Base-by-base conservation (phyloP, 257 asterid species). In the Nemophila menziesii region DNA sequence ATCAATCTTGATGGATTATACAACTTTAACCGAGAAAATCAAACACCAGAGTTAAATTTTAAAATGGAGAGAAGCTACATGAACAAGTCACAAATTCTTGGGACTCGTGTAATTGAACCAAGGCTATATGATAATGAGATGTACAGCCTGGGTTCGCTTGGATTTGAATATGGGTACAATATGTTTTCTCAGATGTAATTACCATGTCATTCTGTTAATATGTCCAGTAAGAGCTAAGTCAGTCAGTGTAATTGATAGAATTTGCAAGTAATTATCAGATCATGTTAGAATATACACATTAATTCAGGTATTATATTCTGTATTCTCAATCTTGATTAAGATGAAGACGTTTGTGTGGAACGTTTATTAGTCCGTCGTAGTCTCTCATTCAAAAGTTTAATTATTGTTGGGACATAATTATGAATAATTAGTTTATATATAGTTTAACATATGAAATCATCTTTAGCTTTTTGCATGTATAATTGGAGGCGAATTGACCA, bases 41-140 rank as follows among this genome's bases (percentile, higher is more conserved):
- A 58, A 23, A 93, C 77, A 41, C 56, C 58, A 3, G 14, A 57
- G 9, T 52, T 66, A 71, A 76, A 80, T 40, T 73, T 78, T 46
- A 56, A 55, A 54, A 38, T 64, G 11, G 49, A 64, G 0, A 68
- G 49, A 22, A 11, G 54, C 46, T 16, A 46, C 49, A 29, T 58
- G 0, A 46, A 58, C 50, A 48, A 58, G 27, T 16, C 39, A 14
- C 72, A 60, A 58, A 56, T 63, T 46, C 66, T 60, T 7, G 71
- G 55, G 40, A 27, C 22, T 20, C 19, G 61, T 8, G 29, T 71
- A 2, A 1, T 29, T 1, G 80, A 62, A 12, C 38, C 63, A 40
- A 73, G 58, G 46, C 15, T 63, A 33, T 66, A 47, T 19, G 65
- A 61, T 16, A 29, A 36, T 5, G 17, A 51, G 46, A 1, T 62